Evolutionary conservation across 140 eudicot genomes (phyloP).

Genomic region (Flaveria floridana): DNA sequence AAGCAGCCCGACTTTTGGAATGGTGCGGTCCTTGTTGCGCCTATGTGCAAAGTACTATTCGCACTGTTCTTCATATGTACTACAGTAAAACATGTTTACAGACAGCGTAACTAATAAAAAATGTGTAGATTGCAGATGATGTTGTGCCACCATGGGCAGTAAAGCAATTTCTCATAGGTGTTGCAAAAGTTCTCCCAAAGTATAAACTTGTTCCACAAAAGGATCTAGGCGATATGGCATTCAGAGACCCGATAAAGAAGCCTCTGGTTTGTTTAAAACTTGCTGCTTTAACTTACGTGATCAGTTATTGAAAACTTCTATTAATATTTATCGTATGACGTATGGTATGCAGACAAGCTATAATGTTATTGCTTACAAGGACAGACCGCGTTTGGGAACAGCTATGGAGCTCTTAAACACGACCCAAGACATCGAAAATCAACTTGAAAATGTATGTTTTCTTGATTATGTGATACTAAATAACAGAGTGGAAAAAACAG

Average conservation of each 20-base stretch:
- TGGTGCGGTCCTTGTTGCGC: conserved; percentile 94
- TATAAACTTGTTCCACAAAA: conserved; percentile 78
- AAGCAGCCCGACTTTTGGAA: conserved; percentile 86
- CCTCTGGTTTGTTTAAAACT: conserved; percentile 47
- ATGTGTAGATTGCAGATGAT: conserved; percentile 84
- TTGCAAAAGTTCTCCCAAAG: conserved; percentile 74
- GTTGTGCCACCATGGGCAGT: conserved; percentile 74
- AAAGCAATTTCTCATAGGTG: conserved; percentile 60
- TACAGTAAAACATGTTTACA: background rate
- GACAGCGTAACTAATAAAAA: conserved; percentile 9
- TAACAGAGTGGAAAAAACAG: background rate
- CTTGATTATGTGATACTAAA: background rate
- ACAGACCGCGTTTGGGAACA: conserved; percentile 80
- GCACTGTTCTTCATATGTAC: conserved; percentile 23
- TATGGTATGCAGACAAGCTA: conserved; percentile 56
- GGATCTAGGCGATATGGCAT: conserved; percentile 80
- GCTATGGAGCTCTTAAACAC: conserved; percentile 74
- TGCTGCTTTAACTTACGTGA: background rate
- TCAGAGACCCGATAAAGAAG: conserved; percentile 74
- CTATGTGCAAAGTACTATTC: conserved; percentile 87
- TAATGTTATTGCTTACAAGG: conserved; percentile 72
- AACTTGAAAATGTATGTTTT: conserved; percentile 59
- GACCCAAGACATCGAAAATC: conserved; percentile 67
- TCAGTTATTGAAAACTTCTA: background rate
- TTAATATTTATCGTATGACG: conserved; percentile 5